A percentile compares a stretch with the other conserved stretches of the same genome.
Evolutionary conservation across 306 rosid genomes (phyloP).

Genomic region (Calophaca sinica): DNA sequence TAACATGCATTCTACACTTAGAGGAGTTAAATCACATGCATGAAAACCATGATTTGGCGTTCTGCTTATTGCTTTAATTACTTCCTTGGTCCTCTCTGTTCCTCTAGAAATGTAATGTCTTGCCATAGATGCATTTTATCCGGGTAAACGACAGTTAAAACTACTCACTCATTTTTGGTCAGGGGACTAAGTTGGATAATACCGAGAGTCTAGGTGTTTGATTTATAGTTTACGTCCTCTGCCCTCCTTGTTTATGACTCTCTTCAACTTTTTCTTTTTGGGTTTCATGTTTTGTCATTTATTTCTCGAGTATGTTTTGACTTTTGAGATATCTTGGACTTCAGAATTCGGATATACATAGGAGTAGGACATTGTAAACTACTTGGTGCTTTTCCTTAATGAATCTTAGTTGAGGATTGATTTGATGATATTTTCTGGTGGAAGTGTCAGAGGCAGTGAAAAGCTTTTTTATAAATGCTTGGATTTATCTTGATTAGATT

Average conservation of each 20-base stretch:
- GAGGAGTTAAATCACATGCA: slow-evolving; percentile 7
- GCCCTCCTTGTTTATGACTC: neutral
- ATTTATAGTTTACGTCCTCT: neutral
- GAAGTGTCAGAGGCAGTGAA: neutral
- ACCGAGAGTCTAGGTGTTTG: slow-evolving; percentile 6
- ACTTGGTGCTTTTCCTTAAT: slow-evolving; percentile 5
- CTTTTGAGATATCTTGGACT: neutral
- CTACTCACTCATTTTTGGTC: neutral
- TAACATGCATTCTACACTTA: neutral
- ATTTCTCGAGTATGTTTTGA: neutral
- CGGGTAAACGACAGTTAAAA: neutral
- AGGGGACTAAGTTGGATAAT: neutral
- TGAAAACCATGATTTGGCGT: slow-evolving; percentile 9
- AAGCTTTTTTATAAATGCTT: neutral
- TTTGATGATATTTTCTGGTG: slow-evolving; percentile 31
- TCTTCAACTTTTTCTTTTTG: neutral
- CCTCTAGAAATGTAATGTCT: slow-evolving; percentile 13
- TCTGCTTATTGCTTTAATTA: slow-evolving; percentile 27
- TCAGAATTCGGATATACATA: neutral
- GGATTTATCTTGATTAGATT: slow-evolving; percentile 10
- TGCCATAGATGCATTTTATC: neutral
- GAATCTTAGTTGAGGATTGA: slow-evolving; percentile 18
- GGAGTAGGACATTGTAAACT: slow-evolving; percentile 11
- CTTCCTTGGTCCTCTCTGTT: slow-evolving; percentile 21
- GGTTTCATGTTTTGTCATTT: neutral